These are phyloP conservation scores for Cercospora sojina DNA, from an alignment of 2,329 filamentous ascomycete species.

Conservation along the genomic window DNA sequence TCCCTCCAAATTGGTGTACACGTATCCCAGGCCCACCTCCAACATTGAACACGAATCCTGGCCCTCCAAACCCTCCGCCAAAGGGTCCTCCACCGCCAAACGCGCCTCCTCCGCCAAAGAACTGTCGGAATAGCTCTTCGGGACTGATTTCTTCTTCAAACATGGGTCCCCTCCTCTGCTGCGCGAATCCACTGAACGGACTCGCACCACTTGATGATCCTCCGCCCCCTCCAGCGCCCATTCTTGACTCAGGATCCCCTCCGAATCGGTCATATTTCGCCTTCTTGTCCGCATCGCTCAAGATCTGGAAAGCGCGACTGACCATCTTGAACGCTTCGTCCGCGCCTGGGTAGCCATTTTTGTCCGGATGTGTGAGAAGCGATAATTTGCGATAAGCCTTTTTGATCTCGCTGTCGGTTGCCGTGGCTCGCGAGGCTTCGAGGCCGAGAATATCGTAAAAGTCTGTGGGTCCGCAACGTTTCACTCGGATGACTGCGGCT, in stretches of 20 bases:
- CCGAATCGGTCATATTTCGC: slow-evolving; percentile 84
- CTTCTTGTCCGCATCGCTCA: slow-evolving; percentile 92
- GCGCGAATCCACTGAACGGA: slow-evolving; percentile 64
- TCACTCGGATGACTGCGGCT: slow-evolving; percentile 84
- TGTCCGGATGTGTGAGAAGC: slow-evolving; percentile 94
- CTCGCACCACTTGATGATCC: slow-evolving; percentile 58
- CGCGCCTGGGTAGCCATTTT: slow-evolving; percentile 92
- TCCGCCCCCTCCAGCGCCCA: slow-evolving; percentile 52
- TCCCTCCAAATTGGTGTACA: slow-evolving; percentile 92
- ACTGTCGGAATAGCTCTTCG: slow-evolving; percentile 94
- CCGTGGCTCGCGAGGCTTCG: slow-evolving; percentile 61
- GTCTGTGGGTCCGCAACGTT: slow-evolving; percentile 76
- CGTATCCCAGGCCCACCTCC: slow-evolving; percentile 79
- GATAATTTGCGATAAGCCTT: slow-evolving; percentile 96
- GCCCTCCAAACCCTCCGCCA: slow-evolving; percentile 55
- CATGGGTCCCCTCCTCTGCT: slow-evolving; percentile 54
- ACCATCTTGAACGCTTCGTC: slow-evolving; percentile 99
- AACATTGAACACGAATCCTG: slow-evolving; percentile 93
- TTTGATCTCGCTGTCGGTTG: slow-evolving; percentile 83
- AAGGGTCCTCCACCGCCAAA: slow-evolving; percentile 31
- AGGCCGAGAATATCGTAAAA: slow-evolving; percentile 94
- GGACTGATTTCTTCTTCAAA: slow-evolving; percentile 93
- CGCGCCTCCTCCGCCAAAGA: slow-evolving; percentile 74
- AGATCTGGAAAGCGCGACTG: slow-evolving; percentile 83
- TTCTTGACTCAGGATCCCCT: slow-evolving; percentile 87